Base-by-base conservation (phyloP, 805 yeast species). In the Zygoascus bituminiphila region DNA sequence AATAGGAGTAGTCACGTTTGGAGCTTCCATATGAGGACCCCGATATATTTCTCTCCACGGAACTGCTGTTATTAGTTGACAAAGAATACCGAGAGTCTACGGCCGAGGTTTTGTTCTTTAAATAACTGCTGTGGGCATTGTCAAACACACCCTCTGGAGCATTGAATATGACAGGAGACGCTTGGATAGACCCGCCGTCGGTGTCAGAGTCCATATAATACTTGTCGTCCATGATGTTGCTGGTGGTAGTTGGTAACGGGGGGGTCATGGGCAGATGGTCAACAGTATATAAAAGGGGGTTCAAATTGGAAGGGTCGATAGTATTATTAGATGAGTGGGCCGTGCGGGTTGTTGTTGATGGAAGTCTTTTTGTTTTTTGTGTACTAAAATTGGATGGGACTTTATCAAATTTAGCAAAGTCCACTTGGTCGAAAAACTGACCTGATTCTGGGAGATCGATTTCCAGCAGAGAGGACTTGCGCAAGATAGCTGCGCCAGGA, bases 171-270 rank as follows among this genome's bases (percentile, higher is more conserved):
- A 46, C 49, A 8, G 54, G 54, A 33, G 45, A 35, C 15, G 54
- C 48, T 45, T 51, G 54, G 33, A 51, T 51, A 20, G 41, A 24
- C 24, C 43, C 51, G n/a, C 43, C 39, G 35, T 49, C 52, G 20
- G 40, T 38, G 42, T 46, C 50, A n/a, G 33, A 41, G 17, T 36
- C 39, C 20, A 15, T 36, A 36, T 24, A 31, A 24, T 31, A 14
- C 35, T 14, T 42, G 17, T 12, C 23, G 22, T 25, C 23, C 37
- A 40, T 40, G 33, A 17, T 23, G 12, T 14, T 25, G 19, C 17
- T 25, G 22, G 12, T 14, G 37, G 33, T 31, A 21, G 20, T 23
- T 29, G n/a, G n/a, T n/a, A n/a, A n/a, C n/a, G n/a, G n/a, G n/a
- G n/a, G n/a, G n/a, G n/a, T n/a, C n/a, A n/a, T n/a, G n/a, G n/a